Evolutionary conservation across 2,329 filamentous ascomycete species (phyloP).

Genomic region (Myriosclerotinia curreyana): DNA sequence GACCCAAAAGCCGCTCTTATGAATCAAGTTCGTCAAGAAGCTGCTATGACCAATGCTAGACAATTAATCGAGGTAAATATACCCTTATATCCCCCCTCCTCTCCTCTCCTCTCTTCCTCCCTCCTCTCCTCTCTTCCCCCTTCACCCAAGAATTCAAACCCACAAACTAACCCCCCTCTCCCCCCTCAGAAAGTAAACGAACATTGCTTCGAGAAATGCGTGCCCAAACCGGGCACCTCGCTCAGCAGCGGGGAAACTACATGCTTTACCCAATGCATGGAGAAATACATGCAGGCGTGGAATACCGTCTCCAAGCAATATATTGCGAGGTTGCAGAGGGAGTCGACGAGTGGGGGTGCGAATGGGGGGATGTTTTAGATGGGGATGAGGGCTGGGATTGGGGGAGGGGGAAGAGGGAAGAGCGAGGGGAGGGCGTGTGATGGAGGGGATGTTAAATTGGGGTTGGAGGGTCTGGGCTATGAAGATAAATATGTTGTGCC

Average conservation of each 20-base stretch:
- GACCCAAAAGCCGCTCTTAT: slow-evolving; percentile 44
- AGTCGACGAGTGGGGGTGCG: slow-evolving; percentile 22
- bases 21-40: slow-evolving; percentile 56
- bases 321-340: slow-evolving; percentile 45
- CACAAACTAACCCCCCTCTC: slow-evolving; percentile 43
- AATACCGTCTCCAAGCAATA: slow-evolving; percentile 70
- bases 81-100: background rate
- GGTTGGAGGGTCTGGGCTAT: background rate
- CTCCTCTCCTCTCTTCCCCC: too few species aligned
- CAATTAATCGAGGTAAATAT: slow-evolving; percentile 63
- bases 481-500: background rate
- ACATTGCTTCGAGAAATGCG: slow-evolving; percentile 76
- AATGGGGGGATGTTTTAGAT: slow-evolving; percentile 18
- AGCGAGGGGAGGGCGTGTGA: background rate
- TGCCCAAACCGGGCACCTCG: slow-evolving; percentile 65
- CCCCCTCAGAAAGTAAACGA: slow-evolving; percentile 68
- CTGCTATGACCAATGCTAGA: slow-evolving; percentile 63
- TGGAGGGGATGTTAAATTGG: background rate
- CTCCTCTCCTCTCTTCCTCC: background rate
- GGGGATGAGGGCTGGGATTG: background rate
- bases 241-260: slow-evolving; percentile 62
- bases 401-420: background rate
- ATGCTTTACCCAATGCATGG: slow-evolving; percentile 75
- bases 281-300: slow-evolving; percentile 81
- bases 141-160: slow-evolving; percentile 40